Evolutionary conservation across 495 filamentous ascomycete genomes (phyloP).

Genomic region (Bathelium albidoporum): DNA sequence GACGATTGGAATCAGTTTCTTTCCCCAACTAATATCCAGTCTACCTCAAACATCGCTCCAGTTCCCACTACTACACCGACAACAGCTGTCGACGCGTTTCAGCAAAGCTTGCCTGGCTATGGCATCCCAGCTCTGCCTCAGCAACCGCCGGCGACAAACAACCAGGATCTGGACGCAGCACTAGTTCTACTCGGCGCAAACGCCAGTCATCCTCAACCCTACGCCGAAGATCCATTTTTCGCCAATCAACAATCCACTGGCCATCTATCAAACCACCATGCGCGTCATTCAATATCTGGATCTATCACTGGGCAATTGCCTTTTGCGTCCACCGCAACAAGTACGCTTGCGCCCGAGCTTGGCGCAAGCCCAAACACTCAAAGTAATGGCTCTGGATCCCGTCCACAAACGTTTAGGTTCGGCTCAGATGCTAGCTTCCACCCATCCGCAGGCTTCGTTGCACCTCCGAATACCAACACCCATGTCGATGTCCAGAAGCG

Average conservation of each 20-base stretch:
- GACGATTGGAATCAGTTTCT: neutral
- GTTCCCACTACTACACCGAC: neutral
- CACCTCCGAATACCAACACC: neutral
- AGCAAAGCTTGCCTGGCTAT: neutral
- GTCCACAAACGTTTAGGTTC: neutral
- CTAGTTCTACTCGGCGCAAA: neutral
- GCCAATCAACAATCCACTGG: neutral
- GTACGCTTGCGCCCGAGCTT: neutral
- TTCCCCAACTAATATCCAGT: neutral
- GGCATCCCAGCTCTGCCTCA: neutral
- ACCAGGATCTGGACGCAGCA: neutral
- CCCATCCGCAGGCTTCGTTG: neutral
- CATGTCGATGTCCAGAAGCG: neutral
- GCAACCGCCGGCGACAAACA: neutral
- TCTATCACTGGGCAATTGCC: neutral
- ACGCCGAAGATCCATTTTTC: neutral
- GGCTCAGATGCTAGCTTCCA: conserved; percentile 2
- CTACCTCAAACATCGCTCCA: neutral
- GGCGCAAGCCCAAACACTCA: neutral
- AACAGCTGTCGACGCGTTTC: neutral
- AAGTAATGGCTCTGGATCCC: neutral
- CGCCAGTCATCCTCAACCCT: neutral
- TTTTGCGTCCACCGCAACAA: neutral
- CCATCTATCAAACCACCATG: neutral
- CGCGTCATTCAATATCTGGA: neutral